phyloP scores from a whole-genome alignment of 345 rosid species.

The thale cress (Arabidopsis thaliana) region DNA sequence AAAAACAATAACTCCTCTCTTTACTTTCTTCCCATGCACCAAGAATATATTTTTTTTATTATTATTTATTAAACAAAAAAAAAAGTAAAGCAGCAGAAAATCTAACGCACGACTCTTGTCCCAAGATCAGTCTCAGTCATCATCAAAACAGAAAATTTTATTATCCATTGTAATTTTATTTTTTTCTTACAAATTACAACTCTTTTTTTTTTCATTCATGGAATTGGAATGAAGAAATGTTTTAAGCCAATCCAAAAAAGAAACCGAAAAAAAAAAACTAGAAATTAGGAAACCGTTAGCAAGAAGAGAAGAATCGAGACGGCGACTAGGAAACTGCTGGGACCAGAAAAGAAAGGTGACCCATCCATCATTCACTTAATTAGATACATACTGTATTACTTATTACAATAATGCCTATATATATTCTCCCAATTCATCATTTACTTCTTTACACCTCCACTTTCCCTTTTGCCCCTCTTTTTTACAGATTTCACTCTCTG shows the following conservation, averaged over 20 bases:
- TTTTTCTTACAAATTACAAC: neutral
- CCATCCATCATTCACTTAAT: neutral
- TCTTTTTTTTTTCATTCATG: too few relatives aligned
- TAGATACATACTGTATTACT: neutral
- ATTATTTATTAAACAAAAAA: too few relatives aligned
- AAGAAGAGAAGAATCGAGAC: slow-evolving; percentile 14
- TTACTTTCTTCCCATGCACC: neutral
- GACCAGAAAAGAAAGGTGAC: slow-evolving; percentile 15
- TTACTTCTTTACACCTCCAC: slow-evolving; percentile 3
- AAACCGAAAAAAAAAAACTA: neutral
- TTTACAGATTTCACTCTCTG: slow-evolving; percentile 5
- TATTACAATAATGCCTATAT: neutral
- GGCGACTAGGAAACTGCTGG: slow-evolving; percentile 28
- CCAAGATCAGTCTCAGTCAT: neutral
- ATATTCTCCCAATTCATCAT: neutral
- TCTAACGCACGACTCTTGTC: slow-evolving; percentile 28
- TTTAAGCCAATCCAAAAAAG: neutral
- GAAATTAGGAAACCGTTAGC: neutral
- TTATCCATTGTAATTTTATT: neutral
- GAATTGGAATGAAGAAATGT: neutral
- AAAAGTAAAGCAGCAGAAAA: neutral
- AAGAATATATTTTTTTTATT: too few relatives aligned
- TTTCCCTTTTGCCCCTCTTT: neutral
- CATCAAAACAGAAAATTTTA: too few relatives aligned
- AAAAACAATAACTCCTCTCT: slow-evolving; percentile 22